These are phyloP conservation scores for Primulina huaijiensis DNA, from an alignment of 257 asterid species.

Conservation along the genomic window DNA sequence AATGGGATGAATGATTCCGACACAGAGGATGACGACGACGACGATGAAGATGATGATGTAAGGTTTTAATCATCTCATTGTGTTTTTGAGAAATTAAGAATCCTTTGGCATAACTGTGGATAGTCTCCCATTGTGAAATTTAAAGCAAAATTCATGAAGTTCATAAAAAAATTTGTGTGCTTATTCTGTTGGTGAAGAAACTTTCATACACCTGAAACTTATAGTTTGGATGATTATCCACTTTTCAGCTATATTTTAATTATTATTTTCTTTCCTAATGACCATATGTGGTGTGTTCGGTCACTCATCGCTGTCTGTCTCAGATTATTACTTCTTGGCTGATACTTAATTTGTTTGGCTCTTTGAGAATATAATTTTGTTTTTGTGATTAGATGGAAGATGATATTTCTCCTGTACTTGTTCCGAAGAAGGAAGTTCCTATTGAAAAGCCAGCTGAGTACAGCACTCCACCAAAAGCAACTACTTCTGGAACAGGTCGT, in stretches of 20 bases:
- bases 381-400: slow-evolving; percentile 53
- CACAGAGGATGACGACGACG: slow-evolving; percentile 80
- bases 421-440: slow-evolving; percentile 77
- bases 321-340: slow-evolving; percentile 8
- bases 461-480: slow-evolving; percentile 58
- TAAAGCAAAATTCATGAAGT: slow-evolving; percentile 4
- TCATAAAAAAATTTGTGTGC: neutral
- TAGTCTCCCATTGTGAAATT: neutral
- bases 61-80: neutral
- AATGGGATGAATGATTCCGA: slow-evolving; percentile 88
- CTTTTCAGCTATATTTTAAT: neutral
- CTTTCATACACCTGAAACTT: slow-evolving; percentile 3
- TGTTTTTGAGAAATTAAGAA: slow-evolving; percentile 11
- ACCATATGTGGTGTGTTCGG: slow-evolving; percentile 2
- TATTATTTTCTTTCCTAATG: neutral
- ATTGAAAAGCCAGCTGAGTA: slow-evolving; percentile 81
- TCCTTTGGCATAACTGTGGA: slow-evolving; percentile 9
- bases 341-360: neutral
- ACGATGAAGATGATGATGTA: slow-evolving; percentile 60
- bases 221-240: slow-evolving; percentile 1
- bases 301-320: neutral
- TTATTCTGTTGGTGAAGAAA: neutral
- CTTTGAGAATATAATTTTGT: slow-evolving; percentile 4
- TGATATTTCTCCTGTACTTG: slow-evolving; percentile 72
- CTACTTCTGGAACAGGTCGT: slow-evolving; percentile 53